phyloP scores from a whole-genome alignment of 2,329 filamentous ascomycete species.

The Colletotrichum endophyticum region DNA sequence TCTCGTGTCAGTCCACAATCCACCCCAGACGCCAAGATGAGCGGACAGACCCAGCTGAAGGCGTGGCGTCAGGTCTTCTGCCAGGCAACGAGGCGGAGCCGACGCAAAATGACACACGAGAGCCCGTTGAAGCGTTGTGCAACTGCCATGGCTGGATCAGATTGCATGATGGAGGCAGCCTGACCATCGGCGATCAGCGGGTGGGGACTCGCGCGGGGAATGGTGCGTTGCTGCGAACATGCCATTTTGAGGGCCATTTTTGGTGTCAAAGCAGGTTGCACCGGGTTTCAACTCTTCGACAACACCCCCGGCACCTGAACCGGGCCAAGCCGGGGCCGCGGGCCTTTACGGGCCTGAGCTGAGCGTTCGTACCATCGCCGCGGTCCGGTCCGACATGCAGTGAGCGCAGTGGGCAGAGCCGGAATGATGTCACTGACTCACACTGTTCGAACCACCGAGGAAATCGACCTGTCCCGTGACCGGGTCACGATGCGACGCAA shows the following conservation, averaged over 20 bases:
- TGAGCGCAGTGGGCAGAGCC: background rate
- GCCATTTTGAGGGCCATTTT: background rate
- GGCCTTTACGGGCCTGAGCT: background rate
- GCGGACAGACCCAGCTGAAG: background rate
- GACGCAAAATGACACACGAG: background rate
- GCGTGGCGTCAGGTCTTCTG: background rate
- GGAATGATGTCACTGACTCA: constrained; percentile 1
- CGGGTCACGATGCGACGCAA: background rate
- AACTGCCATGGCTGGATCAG: background rate
- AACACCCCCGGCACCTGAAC: background rate
- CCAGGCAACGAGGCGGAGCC: background rate
- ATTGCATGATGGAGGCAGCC: background rate
- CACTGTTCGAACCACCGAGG: background rate
- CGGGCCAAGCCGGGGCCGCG: background rate
- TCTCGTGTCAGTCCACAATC: background rate
- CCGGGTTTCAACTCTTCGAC: background rate
- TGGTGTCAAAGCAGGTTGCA: background rate
- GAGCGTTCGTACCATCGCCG: background rate
- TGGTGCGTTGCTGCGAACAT: background rate
- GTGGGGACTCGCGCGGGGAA: background rate
- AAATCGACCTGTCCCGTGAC: background rate
- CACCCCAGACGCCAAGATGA: background rate
- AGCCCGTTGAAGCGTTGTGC: background rate
- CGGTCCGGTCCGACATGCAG: constrained; percentile 1
- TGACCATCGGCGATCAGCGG: background rate